These are phyloP conservation scores for Boletus sp. DNA, from an alignment of 1,284 basidiomycete species.

Conservation along the genomic window DNA sequence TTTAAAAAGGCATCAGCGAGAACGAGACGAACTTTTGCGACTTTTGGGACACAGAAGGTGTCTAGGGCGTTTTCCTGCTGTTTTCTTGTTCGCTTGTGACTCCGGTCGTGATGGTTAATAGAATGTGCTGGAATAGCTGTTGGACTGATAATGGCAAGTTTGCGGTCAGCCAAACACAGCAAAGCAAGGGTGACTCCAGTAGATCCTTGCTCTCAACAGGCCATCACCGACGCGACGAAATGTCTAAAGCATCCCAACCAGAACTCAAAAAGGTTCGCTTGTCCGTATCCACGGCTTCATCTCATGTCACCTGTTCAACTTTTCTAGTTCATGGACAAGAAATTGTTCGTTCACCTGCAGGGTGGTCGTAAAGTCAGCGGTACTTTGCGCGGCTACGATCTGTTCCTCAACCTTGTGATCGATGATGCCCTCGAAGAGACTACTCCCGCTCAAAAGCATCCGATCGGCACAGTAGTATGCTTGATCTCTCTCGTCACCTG, in stretches of 20 bases:
- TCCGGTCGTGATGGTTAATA: background rate
- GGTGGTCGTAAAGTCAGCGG: constrained; percentile 96
- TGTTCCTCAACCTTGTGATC: constrained; percentile 97
- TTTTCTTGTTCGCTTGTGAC: background rate
- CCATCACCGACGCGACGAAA: constrained; percentile 32
- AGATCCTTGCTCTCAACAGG: background rate
- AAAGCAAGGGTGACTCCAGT: constrained; percentile 28
- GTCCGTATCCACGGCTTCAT: background rate
- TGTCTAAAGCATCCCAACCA: constrained; percentile 90
- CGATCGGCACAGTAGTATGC: constrained; percentile 87
- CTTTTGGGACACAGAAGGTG: constrained; percentile 32
- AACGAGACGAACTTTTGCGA: constrained; percentile 26
- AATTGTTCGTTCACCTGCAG: constrained; percentile 91
- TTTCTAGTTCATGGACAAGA: constrained; percentile 96
- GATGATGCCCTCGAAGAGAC: constrained; percentile 94
- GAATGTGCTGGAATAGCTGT: background rate
- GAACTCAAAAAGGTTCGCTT: constrained; percentile 86
- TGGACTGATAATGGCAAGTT: background rate
- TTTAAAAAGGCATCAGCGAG: background rate
- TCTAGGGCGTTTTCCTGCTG: background rate
- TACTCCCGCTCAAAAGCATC: constrained; percentile 83
- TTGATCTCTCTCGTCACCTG: background rate
- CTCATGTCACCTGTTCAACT: constrained; percentile 7
- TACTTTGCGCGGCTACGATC: constrained; percentile 94
- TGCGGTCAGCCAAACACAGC: constrained; percentile 28